Evolutionary conservation across 202 grass and related monocot species (phyloP).

Genomic region (Eragrostis tef): DNA sequence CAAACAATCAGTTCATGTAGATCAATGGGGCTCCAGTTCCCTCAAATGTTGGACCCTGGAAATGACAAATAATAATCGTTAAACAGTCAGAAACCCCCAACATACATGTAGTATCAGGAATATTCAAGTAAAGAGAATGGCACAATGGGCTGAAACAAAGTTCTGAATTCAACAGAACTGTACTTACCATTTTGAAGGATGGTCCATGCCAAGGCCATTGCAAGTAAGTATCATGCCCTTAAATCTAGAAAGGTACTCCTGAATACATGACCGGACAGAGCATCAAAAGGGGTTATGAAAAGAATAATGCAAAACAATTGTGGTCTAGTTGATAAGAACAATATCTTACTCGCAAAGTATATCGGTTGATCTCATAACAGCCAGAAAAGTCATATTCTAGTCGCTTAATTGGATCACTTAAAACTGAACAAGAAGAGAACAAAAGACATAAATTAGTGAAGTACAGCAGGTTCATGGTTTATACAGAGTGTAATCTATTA

Average conservation of each 20-base stretch:
- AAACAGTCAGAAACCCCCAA: neutral
- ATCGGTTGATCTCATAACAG: constrained; percentile 66
- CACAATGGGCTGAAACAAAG: neutral
- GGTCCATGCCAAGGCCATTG: constrained; percentile 79
- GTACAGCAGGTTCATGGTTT: neutral
- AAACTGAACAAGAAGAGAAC: constrained; percentile 46
- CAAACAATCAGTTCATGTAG: constrained; percentile 30
- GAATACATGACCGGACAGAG: constrained; percentile 32
- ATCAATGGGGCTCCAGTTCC: constrained; percentile 63
- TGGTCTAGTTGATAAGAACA: constrained; percentile 1
- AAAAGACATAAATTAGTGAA: constrained; percentile 17
- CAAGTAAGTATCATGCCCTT: constrained; percentile 87
- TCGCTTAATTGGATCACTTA: constrained; percentile 69
- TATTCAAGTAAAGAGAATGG: neutral
- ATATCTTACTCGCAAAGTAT: constrained; percentile 62
- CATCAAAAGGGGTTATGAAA: neutral
- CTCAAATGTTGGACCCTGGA: constrained; percentile 54
- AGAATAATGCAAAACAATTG: neutral
- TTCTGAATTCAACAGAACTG: constrained; percentile 4
- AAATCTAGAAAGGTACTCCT: constrained; percentile 89
- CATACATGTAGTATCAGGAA: neutral
- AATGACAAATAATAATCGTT: constrained; percentile 29
- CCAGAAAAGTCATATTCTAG: constrained; percentile 71
- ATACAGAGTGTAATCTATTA: neutral
- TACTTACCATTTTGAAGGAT: constrained; percentile 54